These are phyloP conservation scores for Suillus weaverae DNA, from an alignment of 768 basidiomycete genomes.

Conservation along the genomic window DNA sequence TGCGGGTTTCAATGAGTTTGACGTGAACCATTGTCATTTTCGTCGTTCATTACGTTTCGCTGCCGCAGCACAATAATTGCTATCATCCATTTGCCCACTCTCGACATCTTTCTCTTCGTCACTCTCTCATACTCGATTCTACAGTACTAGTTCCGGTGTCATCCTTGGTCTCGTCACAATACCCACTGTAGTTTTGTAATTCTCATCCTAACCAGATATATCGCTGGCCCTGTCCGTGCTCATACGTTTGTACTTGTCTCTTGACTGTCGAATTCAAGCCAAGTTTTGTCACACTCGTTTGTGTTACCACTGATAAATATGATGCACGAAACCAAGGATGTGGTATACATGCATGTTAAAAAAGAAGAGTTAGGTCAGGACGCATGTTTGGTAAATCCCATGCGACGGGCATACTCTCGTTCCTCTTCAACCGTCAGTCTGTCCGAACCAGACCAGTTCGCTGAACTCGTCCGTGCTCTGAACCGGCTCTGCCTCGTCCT, in stretches of 20 bases:
- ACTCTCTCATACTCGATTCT: slow-evolving; percentile 21
- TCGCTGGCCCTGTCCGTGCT: slow-evolving; percentile 4
- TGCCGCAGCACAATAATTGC: slow-evolving; percentile 31
- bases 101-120: slow-evolving; percentile 15
- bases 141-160: slow-evolving; percentile 35
- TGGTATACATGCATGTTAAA: background rate
- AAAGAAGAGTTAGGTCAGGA: slow-evolving; percentile 18
- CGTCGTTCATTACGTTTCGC: slow-evolving; percentile 21
- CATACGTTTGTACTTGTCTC: slow-evolving; percentile 5
- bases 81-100: slow-evolving; percentile 21
- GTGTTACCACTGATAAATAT: background rate
- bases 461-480: slow-evolving; percentile 87
- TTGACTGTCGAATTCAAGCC: slow-evolving; percentile 3
- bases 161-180: slow-evolving; percentile 30
- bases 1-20: slow-evolving; percentile 20
- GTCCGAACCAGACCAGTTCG: slow-evolving; percentile 96
- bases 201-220: slow-evolving; percentile 13
- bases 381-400: slow-evolving; percentile 66
- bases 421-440: slow-evolving; percentile 82
- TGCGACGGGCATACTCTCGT: slow-evolving; percentile 81
- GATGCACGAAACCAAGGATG: background rate
- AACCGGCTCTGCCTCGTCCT: slow-evolving; percentile 75
- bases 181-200: slow-evolving; percentile 39
- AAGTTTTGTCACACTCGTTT: background rate
- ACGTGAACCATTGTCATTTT: slow-evolving; percentile 26